These are phyloP conservation scores for Cladosporium velox DNA, from an alignment of 2,329 filamentous ascomycete species.

Conservation along the genomic window DNA sequence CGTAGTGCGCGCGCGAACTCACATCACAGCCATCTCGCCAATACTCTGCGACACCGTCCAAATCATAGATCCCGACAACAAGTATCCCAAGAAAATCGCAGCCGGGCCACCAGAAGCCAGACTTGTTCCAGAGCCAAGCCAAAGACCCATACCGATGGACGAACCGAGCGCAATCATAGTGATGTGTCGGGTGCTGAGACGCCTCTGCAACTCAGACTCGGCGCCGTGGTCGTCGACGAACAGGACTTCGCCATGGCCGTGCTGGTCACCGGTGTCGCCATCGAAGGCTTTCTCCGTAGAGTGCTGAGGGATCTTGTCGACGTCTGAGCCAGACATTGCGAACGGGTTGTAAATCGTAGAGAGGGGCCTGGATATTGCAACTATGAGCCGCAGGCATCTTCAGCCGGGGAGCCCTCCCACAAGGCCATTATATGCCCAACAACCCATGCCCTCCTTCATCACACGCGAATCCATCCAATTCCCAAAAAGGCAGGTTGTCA, in stretches of 20 bases:
- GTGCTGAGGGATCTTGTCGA: conserved; percentile 3
- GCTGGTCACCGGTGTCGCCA: neutral
- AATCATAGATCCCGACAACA: conserved; percentile 67
- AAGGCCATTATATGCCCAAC: neutral
- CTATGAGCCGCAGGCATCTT: neutral
- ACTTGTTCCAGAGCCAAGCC: conserved; percentile 47
- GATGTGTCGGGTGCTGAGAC: conserved; percentile 76
- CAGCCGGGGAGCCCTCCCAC: neutral
- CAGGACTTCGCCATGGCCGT: conserved; percentile 53
- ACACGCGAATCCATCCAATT: neutral
- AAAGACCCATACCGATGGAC: conserved; percentile 65
- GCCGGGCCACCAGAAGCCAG: conserved; percentile 74
- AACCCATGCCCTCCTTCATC: neutral
- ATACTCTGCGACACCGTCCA: conserved; percentile 91
- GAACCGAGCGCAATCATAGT: conserved; percentile 98
- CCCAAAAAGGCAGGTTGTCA: neutral
- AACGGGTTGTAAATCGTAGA: neutral
- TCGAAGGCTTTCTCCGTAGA: conserved; percentile 1
- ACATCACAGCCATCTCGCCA: conserved; percentile 87
- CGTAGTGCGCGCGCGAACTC: conserved; percentile 37
- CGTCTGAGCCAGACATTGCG: neutral
- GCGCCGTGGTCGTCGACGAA: conserved; percentile 57
- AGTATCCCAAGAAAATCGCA: conserved; percentile 74
- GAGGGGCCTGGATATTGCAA: neutral
- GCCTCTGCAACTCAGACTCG: conserved; percentile 60